phyloP scores from a whole-genome alignment of 2,329 filamentous ascomycete species.

The Colletotrichum noveboracense region DNA sequence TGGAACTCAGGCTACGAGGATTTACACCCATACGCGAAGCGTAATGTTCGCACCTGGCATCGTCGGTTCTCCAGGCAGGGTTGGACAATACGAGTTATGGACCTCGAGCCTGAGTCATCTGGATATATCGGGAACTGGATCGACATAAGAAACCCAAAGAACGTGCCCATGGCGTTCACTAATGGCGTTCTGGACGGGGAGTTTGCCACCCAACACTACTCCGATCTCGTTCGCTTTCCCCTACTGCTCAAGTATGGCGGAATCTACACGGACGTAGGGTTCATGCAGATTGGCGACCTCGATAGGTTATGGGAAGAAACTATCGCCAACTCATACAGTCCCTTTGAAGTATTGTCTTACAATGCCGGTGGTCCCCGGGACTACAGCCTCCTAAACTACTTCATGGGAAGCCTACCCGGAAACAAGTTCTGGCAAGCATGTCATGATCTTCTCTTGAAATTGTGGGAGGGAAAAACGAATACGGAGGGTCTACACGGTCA shows the following conservation, averaged over 20 bases:
- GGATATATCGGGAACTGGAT: not conserved
- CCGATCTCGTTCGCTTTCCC: constrained; percentile 63
- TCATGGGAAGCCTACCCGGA: constrained; percentile 37
- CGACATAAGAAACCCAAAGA: not conserved
- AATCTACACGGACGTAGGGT: constrained; percentile 62
- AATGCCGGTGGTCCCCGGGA: constrained; percentile 39
- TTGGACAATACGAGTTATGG: constrained; percentile 47
- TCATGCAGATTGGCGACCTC: constrained; percentile 62
- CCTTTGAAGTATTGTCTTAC: constrained; percentile 53
- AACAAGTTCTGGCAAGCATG: constrained; percentile 27
- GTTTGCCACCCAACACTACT: constrained; percentile 59
- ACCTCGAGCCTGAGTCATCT: constrained; percentile 24
- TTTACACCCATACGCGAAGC: constrained; percentile 41
- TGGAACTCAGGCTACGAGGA: constrained; percentile 43
- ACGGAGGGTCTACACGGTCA: constrained; percentile 57
- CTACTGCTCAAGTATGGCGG: constrained; percentile 62
- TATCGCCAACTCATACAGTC: constrained; percentile 49
- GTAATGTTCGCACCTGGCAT: constrained; percentile 47
- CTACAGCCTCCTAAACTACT: constrained; percentile 53
- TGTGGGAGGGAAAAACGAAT: constrained; percentile 57
- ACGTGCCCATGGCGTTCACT: not conserved
- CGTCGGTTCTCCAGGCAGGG: constrained; percentile 32
- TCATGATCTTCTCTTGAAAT: constrained; percentile 53
- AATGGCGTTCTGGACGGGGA: constrained; percentile 53
- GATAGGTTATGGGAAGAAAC: constrained; percentile 57